Percentiles rank a stretch among this genome's conserved stretches.
phyloP scores from a whole-genome alignment of 176 grass and related monocot genomes.

The Bromus sterilis region DNA sequence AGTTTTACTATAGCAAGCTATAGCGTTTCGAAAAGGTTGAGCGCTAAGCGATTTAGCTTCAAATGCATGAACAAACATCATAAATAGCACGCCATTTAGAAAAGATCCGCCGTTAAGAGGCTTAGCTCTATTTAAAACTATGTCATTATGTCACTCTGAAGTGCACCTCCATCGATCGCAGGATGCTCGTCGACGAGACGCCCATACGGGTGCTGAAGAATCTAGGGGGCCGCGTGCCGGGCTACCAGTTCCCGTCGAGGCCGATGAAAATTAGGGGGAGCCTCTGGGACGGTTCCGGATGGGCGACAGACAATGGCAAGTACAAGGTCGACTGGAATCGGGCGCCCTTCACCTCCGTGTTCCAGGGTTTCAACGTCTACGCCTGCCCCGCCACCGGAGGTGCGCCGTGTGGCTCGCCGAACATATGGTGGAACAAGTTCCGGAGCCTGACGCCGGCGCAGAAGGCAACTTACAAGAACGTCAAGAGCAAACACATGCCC shows the following conservation, averaged over 20 bases:
- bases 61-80: too few species aligned
- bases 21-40: too few species aligned
- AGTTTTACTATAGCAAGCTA: too few species aligned
- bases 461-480: constrained; percentile 31
- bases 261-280: constrained; percentile 43
- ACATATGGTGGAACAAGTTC: constrained; percentile 49
- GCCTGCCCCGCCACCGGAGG: constrained; percentile 8
- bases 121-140: too few species aligned
- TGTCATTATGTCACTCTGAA: too few species aligned
- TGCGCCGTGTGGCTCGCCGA: constrained; percentile 17
- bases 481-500: constrained; percentile 26
- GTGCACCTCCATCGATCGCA: background rate
- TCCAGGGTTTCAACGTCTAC: constrained; percentile 31
- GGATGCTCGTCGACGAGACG: constrained; percentile 52
- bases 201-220: constrained; percentile 50
- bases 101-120: too few species aligned
- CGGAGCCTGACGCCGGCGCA: constrained; percentile 13
- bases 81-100: too few species aligned
- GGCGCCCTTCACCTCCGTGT: constrained; percentile 40
- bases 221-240: background rate
- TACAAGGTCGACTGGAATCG: constrained; percentile 45
- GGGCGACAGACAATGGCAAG: constrained; percentile 52
- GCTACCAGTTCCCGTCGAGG: constrained; percentile 35
- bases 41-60: too few species aligned
- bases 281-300: constrained; percentile 62